Percentiles rank a stretch among this genome's conserved stretches.
phyloP scores from a whole-genome alignment of 805 yeast species.

The Debaryomyces maramus region DNA sequence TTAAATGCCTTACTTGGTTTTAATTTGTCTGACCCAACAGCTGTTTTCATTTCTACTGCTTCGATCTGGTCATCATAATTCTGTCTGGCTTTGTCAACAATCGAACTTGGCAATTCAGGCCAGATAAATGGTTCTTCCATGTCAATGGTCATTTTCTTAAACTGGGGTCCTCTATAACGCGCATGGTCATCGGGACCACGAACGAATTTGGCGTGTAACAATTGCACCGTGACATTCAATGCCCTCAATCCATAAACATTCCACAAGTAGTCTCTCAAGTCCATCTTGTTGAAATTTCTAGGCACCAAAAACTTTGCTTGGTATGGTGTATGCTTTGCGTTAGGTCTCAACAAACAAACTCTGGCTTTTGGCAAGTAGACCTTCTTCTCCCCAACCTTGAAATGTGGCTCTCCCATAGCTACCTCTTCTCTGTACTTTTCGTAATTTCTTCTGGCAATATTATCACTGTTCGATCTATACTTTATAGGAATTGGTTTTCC shows the following conservation, averaged over 20 bases:
- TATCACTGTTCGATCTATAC: constrained; percentile 34
- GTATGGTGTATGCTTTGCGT: constrained; percentile 95
- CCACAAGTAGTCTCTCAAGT: constrained; percentile 89
- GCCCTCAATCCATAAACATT: constrained; percentile 89
- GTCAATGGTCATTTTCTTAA: constrained; percentile 95
- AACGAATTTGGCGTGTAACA: constrained; percentile 68
- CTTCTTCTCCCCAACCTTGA: constrained; percentile 73
- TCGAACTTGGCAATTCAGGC: constrained; percentile 62
- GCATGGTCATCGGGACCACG: constrained; percentile 57
- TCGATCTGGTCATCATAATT: constrained; percentile 49
- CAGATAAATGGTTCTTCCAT: constrained; percentile 94
- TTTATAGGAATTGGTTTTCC: constrained; percentile 46
- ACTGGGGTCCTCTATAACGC: constrained; percentile 75
- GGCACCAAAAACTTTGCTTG: constrained; percentile 97
- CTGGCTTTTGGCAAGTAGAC: constrained; percentile 86
- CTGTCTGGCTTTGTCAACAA: constrained; percentile 32
- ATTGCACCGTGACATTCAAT: constrained; percentile 81
- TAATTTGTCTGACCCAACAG: constrained; percentile 62
- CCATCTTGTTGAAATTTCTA: constrained; percentile 87
- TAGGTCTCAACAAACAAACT: constrained; percentile 78
- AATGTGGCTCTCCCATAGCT: constrained; percentile 70
- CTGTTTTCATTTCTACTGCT: constrained; percentile 51
- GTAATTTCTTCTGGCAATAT: constrained; percentile 37
- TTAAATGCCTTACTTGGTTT: constrained; percentile 74
- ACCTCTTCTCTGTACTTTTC: constrained; percentile 50